A percentile compares a stretch with the other conserved stretches of the same genome.
Conservation (phyloP, 805 yeast genomes). For the Candida ficus region DNA sequence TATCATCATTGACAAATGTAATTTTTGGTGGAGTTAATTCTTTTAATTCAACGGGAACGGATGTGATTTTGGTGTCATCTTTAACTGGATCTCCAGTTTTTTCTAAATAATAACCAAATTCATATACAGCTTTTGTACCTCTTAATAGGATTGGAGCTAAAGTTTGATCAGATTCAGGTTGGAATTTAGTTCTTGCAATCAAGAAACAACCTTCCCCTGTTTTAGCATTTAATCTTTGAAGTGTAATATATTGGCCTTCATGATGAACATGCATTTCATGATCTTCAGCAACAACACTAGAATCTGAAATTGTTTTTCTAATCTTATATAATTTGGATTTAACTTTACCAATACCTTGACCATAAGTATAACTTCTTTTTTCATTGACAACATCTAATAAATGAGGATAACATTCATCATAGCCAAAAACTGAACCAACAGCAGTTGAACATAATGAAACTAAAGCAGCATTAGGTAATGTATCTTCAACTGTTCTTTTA, state of each 20-base stretch:
- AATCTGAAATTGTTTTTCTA: constrained; percentile 51
- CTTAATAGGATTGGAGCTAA: constrained; percentile 53
- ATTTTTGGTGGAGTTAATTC: constrained; percentile 48
- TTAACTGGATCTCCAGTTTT: constrained; percentile 44
- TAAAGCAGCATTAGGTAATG: constrained; percentile 90
- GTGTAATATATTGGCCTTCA: constrained; percentile 86
- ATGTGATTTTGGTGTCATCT: constrained; percentile 41
- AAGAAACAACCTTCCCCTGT: constrained; percentile 87
- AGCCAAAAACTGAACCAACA: constrained; percentile 90
- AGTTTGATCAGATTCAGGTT: constrained; percentile 38
- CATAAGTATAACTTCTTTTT: constrained; percentile 50
- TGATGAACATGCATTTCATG: constrained; percentile 94
- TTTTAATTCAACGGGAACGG: constrained; percentile 61
- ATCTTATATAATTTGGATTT: constrained; percentile 55
- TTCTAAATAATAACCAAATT: constrained; percentile 53
- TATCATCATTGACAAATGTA: constrained; percentile 30
- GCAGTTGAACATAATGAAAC: constrained; percentile 93
- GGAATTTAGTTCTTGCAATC: constrained; percentile 81
- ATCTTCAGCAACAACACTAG: constrained; percentile 43
- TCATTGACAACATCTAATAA: constrained; percentile 80
- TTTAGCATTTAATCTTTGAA: constrained; percentile 78
- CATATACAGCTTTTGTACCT: constrained; percentile 54
- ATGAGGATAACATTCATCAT: constrained; percentile 85
- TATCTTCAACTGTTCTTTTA: constrained; percentile 89
- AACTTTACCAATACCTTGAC: constrained; percentile 68